Percentiles rank a stretch among this genome's conserved stretches.
phyloP scores from a whole-genome alignment of 2,329 filamentous ascomycete species.

The Talaromyces sp. region DNA sequence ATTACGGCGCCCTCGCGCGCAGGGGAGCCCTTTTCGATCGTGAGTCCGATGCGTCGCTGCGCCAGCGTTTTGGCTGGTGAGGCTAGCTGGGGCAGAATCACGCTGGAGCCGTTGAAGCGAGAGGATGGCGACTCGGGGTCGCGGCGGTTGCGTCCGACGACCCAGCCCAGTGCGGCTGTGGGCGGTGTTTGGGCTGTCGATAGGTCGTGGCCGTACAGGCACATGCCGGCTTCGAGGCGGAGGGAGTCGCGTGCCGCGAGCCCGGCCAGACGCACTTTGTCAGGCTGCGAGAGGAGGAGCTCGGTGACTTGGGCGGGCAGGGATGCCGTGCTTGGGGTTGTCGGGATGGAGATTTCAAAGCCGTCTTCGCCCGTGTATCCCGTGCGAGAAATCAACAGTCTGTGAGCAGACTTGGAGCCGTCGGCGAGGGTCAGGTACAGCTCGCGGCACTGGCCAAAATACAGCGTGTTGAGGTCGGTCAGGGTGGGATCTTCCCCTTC shows the following conservation, averaged over 20 bases:
- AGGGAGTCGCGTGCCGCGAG: constrained; percentile 88
- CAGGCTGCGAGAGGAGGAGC: constrained; percentile 59
- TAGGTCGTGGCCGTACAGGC: constrained; percentile 97
- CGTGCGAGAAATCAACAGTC: constrained; percentile 73
- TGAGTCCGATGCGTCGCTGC: constrained; percentile 72
- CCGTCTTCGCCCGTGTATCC: constrained; percentile 98
- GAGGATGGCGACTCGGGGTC: constrained; percentile 31
- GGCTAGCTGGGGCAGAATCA: constrained; percentile 67
- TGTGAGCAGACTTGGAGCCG: constrained; percentile 45
- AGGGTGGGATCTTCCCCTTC: constrained; percentile 36
- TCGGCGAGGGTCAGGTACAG: constrained; percentile 58
- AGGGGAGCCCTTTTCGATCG: constrained; percentile 73
- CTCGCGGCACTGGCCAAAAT: constrained; percentile 73
- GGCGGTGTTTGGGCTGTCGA: constrained; percentile 70
- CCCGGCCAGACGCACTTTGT: constrained; percentile 73
- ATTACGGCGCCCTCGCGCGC: constrained; percentile 86
- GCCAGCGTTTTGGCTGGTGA: constrained; percentile 54
- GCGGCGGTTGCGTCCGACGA: constrained; percentile 75
- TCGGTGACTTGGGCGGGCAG: constrained; percentile 54
- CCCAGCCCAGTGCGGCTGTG: constrained; percentile 66
- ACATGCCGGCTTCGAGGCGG: constrained; percentile 95
- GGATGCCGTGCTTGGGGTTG: constrained; percentile 52
- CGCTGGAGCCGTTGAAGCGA: constrained; percentile 77
- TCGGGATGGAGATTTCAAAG: constrained; percentile 87
- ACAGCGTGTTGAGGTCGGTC: constrained; percentile 60